Percentiles rank a stretch among this genome's conserved stretches.
Evolutionary conservation across 2,329 filamentous ascomycete species (phyloP).

Genomic region (Colletotrichum lindemuthianum): DNA sequence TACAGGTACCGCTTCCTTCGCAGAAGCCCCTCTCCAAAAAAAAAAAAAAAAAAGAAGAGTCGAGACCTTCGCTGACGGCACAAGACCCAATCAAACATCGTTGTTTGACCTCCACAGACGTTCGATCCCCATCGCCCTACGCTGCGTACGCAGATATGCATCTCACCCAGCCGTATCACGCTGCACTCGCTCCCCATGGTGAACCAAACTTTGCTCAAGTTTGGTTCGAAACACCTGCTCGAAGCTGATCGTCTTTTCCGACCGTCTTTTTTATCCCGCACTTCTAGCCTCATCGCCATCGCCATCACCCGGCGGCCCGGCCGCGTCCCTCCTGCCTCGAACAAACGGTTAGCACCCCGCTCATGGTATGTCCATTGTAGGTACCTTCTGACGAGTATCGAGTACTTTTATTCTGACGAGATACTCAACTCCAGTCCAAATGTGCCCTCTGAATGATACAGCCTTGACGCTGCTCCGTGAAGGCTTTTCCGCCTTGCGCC

Average conservation of each 20-base stretch:
- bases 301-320: background rate
- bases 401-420: too few species aligned
- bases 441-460: too few species aligned
- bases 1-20: too few species aligned
- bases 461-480: too few species aligned
- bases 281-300: background rate
- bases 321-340: too few species aligned
- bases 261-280: conserved; percentile 23
- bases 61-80: background rate
- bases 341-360: too few species aligned
- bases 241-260: conserved; percentile 11
- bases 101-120: background rate
- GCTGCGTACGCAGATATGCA: background rate
- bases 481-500: too few species aligned
- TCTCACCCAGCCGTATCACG: background rate
- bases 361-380: too few species aligned
- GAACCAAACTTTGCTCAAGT: conserved; percentile 18
- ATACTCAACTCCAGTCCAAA: too few species aligned
- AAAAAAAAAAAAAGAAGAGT: background rate
- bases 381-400: too few species aligned
- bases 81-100: conserved; percentile 5
- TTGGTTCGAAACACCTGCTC: conserved; percentile 22
- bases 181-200: background rate
- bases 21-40: too few species aligned
- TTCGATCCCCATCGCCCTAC: background rate